These are phyloP conservation scores for Debaryomycetaceae sp. DNA, from an alignment of 1,139 yeast genomes.

Conservation along the genomic window DNA sequence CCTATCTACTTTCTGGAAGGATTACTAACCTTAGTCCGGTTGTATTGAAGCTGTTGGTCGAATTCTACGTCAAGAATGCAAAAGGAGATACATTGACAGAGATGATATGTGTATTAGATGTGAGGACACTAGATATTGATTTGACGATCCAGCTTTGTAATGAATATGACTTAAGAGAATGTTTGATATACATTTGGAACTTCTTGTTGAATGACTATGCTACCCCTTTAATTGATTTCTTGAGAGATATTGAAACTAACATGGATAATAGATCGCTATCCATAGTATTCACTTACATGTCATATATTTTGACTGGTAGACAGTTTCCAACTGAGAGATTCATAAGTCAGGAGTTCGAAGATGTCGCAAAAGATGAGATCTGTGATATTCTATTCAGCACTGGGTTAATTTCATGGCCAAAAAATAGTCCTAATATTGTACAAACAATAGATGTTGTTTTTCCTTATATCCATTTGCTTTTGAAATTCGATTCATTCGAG, in stretches of 20 bases:
- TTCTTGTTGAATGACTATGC: slow-evolving; percentile 59
- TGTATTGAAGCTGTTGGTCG: slow-evolving; percentile 58
- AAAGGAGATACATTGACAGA: slow-evolving; percentile 56
- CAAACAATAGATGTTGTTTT: slow-evolving; percentile 40
- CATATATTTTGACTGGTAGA: slow-evolving; percentile 70
- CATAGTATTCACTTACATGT: slow-evolving; percentile 57
- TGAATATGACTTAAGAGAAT: slow-evolving; percentile 52
- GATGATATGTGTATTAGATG: slow-evolving; percentile 62
- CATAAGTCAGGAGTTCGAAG: slow-evolving; percentile 25
- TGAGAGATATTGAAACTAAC: slow-evolving; percentile 30
- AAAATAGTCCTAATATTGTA: slow-evolving; percentile 10
- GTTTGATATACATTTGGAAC: slow-evolving; percentile 67
- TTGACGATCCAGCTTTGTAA: slow-evolving; percentile 59
- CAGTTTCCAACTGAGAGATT: slow-evolving; percentile 69
- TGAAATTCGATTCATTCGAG: slow-evolving; percentile 50
- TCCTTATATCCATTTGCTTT: slow-evolving; percentile 53
- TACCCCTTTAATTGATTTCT: slow-evolving; percentile 62
- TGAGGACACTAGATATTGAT: slow-evolving; percentile 69
- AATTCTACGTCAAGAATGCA: slow-evolving; percentile 36
- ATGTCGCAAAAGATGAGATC: slow-evolving; percentile 43
- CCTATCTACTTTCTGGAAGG: slow-evolving; percentile 44
- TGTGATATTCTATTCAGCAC: slow-evolving; percentile 51
- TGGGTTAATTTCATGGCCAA: slow-evolving; percentile 3
- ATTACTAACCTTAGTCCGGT: slow-evolving; percentile 56
- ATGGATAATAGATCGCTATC: slow-evolving; percentile 14